These are phyloP conservation scores for Coemansia sp. DNA, from an alignment of 192 early-diverging fungal genomes.

Conservation along the genomic window DNA sequence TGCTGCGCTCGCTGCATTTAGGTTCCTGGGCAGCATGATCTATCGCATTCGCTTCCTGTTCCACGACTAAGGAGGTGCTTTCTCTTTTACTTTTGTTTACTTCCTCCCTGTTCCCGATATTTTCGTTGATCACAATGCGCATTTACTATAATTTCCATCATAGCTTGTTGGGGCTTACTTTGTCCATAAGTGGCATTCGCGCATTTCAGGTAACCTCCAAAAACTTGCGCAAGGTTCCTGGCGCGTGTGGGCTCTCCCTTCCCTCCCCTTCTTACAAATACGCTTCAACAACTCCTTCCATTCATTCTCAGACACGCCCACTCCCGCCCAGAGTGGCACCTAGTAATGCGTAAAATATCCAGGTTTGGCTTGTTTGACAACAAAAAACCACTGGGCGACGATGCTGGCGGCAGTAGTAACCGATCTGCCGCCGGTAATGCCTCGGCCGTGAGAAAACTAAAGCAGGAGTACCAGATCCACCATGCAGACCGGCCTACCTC, in stretches of 20 bases:
- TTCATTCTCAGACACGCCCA: too few relatives aligned
- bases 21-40: slow-evolving; percentile 72
- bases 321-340: too few relatives aligned
- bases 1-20: too few relatives aligned
- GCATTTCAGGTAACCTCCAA: too few relatives aligned
- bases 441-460: background rate
- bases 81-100: too few relatives aligned
- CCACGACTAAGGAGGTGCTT: slow-evolving; percentile 32
- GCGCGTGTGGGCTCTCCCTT: too few relatives aligned
- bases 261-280: too few relatives aligned
- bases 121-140: background rate
- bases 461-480: background rate
- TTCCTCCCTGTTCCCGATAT: too few relatives aligned
- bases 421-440: background rate
- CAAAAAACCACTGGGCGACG: background rate
- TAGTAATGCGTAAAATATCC: slow-evolving; percentile 1
- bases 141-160: background rate
- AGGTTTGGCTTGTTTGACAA: slow-evolving; percentile 10
- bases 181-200: too few relatives aligned
- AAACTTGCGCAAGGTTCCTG: too few relatives aligned
- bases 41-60: slow-evolving; percentile 67
- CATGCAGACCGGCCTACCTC: background rate
- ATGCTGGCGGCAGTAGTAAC: background rate
- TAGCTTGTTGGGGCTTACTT: too few relatives aligned
- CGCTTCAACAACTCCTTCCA: too few relatives aligned